These are phyloP conservation scores for Reutealis trisperma DNA, from an alignment of 345 rosid species.

Conservation along the genomic window DNA sequence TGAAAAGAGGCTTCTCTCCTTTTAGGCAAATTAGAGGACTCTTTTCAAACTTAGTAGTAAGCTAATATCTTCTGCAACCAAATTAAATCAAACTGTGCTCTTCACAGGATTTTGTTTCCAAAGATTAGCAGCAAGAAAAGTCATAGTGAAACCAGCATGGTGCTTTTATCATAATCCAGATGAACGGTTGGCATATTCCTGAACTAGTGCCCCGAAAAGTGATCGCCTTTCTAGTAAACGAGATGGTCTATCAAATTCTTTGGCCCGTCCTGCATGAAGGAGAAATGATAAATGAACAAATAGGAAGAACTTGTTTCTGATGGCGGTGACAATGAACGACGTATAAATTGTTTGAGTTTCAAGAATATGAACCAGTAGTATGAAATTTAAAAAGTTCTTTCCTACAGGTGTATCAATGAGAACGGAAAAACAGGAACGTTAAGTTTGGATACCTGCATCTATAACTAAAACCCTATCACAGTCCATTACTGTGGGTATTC, in stretches of 20 bases:
- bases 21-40: not conserved
- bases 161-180: slow-evolving; percentile 45
- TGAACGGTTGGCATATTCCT: slow-evolving; percentile 89
- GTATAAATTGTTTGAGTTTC: too few species aligned
- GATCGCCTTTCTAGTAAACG: slow-evolving; percentile 66
- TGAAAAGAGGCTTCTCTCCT: not conserved
- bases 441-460: slow-evolving; percentile 56
- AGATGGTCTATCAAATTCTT: slow-evolving; percentile 79
- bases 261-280: slow-evolving; percentile 54
- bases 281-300: not conserved
- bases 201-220: slow-evolving; percentile 79
- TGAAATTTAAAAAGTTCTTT: too few species aligned
- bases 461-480: slow-evolving; percentile 83
- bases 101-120: not conserved
- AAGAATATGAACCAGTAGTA: too few species aligned
- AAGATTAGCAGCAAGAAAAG: not conserved
- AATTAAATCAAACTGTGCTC: not conserved
- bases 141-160: too few species aligned
- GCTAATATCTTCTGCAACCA: not conserved
- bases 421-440: not conserved
- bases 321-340: too few species aligned
- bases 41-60: not conserved
- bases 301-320: too few species aligned
- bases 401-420: not conserved
- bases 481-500: slow-evolving; percentile 98